Evolutionary conservation across 306 rosid species (phyloP).

Genomic region (Luffa acutangula): DNA sequence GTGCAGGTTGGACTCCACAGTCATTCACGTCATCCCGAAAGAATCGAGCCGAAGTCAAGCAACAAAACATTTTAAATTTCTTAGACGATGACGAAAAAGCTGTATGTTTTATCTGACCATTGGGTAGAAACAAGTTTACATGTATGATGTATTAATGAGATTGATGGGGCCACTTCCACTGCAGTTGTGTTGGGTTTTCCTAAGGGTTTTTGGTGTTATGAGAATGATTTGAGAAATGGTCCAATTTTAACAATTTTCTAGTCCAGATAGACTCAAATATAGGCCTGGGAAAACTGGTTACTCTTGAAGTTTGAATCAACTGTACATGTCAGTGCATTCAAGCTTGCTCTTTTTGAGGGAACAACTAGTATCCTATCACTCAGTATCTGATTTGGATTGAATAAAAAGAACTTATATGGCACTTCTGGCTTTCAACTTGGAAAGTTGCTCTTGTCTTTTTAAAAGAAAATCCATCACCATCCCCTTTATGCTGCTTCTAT

Average conservation of each 20-base stretch:
- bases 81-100: slow-evolving; percentile 88
- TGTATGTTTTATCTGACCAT: slow-evolving; percentile 38
- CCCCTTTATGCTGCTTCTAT: background rate
- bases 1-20: slow-evolving; percentile 94
- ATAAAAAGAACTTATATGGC: background rate
- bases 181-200: background rate
- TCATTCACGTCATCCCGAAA: slow-evolving; percentile 83
- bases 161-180: background rate
- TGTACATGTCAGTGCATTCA: background rate
- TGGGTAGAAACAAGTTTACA: slow-evolving; percentile 7
- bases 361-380: background rate
- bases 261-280: background rate
- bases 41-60: slow-evolving; percentile 76
- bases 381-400: background rate
- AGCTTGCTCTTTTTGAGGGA: background rate
- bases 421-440: background rate
- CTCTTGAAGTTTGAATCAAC: background rate
- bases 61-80: slow-evolving; percentile 72
- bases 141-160: background rate
- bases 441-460: background rate
- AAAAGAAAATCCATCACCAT: background rate
- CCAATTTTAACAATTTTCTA: background rate
- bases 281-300: background rate
- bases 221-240: background rate
- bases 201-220: background rate